Evolutionary conservation across 139 green algal genomes (phyloP).

Genomic region (Chlamydomonas applanata): DNA sequence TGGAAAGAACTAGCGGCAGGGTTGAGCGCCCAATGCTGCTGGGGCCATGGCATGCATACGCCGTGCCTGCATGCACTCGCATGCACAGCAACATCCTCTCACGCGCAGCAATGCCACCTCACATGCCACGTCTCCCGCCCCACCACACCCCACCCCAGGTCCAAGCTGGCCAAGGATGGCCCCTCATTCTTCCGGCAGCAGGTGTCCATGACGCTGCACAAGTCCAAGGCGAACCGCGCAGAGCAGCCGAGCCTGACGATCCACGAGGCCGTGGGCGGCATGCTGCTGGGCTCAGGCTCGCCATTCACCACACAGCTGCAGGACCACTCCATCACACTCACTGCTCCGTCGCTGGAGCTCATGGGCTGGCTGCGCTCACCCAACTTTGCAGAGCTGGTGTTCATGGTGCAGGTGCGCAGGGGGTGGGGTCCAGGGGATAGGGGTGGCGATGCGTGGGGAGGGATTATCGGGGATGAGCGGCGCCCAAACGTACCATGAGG

Average conservation of each 20-base stretch:
- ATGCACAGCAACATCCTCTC: no score
- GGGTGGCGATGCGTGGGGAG: constrained; percentile 1
- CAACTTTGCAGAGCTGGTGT: constrained; percentile 41
- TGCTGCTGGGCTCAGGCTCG: constrained; percentile 45
- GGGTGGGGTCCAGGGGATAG: background rate
- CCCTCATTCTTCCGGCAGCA: constrained; percentile 30
- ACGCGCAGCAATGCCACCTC: no score
- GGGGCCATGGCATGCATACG: no score
- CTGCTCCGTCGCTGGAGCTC: constrained; percentile 21
- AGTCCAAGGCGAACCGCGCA: constrained; percentile 31
- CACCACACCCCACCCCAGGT: constrained; percentile 33
- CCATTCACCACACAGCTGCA: constrained; percentile 29
- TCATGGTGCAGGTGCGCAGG: constrained; percentile 26
- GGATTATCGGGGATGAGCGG: no score
- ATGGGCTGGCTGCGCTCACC: constrained; percentile 37
- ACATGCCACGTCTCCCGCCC: no score
- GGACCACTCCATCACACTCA: constrained; percentile 38
- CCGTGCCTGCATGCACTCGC: no score
- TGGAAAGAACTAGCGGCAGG: no score
- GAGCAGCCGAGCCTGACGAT: constrained; percentile 37
- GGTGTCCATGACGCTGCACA: constrained; percentile 45
- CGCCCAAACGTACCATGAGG: no score
- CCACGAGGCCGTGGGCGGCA: constrained; percentile 19
- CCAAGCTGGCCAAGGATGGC: constrained; percentile 51
- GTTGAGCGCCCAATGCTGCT: no score